Conservation (phyloP, 1,284 basidiomycete species). For the Sporisorium reilianum region DNA sequence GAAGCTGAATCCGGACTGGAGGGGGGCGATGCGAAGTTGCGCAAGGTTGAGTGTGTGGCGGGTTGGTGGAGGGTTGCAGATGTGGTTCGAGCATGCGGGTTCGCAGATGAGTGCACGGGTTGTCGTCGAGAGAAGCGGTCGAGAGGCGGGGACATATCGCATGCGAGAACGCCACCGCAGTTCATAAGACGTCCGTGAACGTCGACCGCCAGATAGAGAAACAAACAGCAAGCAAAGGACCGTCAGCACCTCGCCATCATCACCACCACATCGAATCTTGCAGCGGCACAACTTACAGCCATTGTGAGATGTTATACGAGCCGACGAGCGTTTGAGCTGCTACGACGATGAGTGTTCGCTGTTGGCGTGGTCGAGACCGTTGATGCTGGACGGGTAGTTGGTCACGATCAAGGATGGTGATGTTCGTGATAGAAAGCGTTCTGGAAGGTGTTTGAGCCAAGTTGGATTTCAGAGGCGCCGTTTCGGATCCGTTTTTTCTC, state of each 20-base stretch:
- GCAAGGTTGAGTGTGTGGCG: not conserved
- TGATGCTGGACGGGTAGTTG: not conserved
- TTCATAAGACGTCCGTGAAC: no score
- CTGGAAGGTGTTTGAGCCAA: not conserved
- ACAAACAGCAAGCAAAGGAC: not conserved
- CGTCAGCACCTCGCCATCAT: constrained; percentile 3
- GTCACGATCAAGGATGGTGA: constrained; percentile 10
- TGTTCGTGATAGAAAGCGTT: not conserved
- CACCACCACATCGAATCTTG: not conserved
- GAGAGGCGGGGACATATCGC: not conserved
- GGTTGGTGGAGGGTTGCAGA: not conserved
- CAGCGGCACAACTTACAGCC: constrained; percentile 27
- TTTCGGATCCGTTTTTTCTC: constrained; percentile 35
- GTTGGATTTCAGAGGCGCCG: constrained; percentile 26
- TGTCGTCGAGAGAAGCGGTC: no score
- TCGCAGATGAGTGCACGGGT: no score
- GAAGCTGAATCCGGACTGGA: constrained; percentile 77
- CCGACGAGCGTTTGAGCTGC: not conserved
- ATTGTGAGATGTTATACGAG: constrained; percentile 17
- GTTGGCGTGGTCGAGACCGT: not conserved
- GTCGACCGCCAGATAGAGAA: no score
- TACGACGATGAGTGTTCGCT: not conserved
- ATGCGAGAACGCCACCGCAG: not conserved
- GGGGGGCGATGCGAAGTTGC: not conserved
- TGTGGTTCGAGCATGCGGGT: not conserved